Evolutionary conservation across 2,329 filamentous ascomycete species (phyloP).

Genomic region (Nigrospora oryzae): DNA sequence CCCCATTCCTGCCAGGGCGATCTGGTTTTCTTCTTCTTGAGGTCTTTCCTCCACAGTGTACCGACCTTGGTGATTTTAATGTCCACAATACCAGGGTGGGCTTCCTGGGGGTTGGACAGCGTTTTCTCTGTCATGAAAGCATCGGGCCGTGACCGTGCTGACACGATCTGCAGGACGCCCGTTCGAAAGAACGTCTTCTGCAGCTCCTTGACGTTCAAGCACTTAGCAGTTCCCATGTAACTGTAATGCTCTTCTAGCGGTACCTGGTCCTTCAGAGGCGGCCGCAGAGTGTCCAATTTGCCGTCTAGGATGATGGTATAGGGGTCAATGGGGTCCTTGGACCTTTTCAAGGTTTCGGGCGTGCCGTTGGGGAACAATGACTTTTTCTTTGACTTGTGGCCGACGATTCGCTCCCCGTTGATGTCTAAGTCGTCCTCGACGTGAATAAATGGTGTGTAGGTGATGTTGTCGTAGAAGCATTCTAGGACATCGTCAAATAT

Average conservation of each 20-base stretch:
- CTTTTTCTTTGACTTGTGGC: constrained; percentile 58
- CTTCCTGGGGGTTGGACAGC: constrained; percentile 74
- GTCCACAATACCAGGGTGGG: constrained; percentile 87
- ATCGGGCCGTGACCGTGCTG: constrained; percentile 83
- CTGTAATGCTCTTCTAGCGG: constrained; percentile 85
- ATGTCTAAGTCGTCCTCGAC: constrained; percentile 86
- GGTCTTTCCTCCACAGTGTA: constrained; percentile 86
- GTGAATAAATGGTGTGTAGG: constrained; percentile 96
- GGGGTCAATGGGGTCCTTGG: constrained; percentile 85
- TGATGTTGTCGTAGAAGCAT: constrained; percentile 98
- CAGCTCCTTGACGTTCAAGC: constrained; percentile 70
- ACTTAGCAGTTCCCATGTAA: constrained; percentile 70
- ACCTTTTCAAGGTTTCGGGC: constrained; percentile 55
- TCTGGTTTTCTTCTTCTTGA: constrained; percentile 85
- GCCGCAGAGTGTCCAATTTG: constrained; percentile 73
- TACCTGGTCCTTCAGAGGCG: constrained; percentile 87
- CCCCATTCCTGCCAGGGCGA: constrained; percentile 99
- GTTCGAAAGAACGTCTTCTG: constrained; percentile 88
- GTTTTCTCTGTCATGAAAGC: constrained; percentile 89
- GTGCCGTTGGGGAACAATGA: constrained; percentile 59
- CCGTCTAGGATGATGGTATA: constrained; percentile 91
- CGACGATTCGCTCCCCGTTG: constrained; percentile 63
- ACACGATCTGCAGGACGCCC: constrained; percentile 89
- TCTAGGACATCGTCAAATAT: constrained; percentile 90
- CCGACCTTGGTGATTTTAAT: constrained; percentile 97